A percentile compares a stretch with the other conserved stretches of the same genome.
These are phyloP conservation scores for Bretziella fagacearum DNA, from an alignment of 2,329 filamentous ascomycete species.

Conservation along the genomic window DNA sequence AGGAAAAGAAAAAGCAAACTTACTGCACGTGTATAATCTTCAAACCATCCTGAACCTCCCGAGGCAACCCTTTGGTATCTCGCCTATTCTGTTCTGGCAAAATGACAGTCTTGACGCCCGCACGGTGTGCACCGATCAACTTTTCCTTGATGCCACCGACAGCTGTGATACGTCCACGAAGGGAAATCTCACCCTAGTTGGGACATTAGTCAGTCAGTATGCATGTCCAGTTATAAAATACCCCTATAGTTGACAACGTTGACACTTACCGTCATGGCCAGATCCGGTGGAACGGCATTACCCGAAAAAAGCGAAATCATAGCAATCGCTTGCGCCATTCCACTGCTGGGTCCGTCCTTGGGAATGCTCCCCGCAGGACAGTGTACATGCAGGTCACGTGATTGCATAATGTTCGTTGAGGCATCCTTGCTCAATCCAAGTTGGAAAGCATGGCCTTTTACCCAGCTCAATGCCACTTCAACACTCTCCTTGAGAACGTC, in stretches of 20 bases:
- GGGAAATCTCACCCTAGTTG: slow-evolving; percentile 49
- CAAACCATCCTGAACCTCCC: slow-evolving; percentile 73
- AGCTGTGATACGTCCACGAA: slow-evolving; percentile 78
- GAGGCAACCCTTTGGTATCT: slow-evolving; percentile 76
- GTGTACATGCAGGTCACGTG: slow-evolving; percentile 85
- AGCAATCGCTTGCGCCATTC: slow-evolving; percentile 84
- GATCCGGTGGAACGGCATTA: slow-evolving; percentile 70
- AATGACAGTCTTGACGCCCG: slow-evolving; percentile 86
- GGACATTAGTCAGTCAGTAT: slow-evolving; percentile 6
- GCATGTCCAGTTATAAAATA: not conserved
- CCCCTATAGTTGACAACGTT: not conserved
- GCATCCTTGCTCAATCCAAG: slow-evolving; percentile 67
- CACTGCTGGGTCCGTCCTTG: slow-evolving; percentile 77
- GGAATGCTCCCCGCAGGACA: slow-evolving; percentile 89
- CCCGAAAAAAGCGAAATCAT: slow-evolving; percentile 79
- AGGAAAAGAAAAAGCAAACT: slow-evolving; percentile 21
- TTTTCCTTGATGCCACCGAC: slow-evolving; percentile 99
- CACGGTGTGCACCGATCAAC: slow-evolving; percentile 79
- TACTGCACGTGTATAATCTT: slow-evolving; percentile 82
- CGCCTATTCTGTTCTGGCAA: slow-evolving; percentile 80
- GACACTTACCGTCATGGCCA: slow-evolving; percentile 77
- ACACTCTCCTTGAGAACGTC: slow-evolving; percentile 95
- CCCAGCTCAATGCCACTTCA: slow-evolving; percentile 91
- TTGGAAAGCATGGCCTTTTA: slow-evolving; percentile 88
- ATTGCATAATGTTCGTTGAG: slow-evolving; percentile 87